These are phyloP conservation scores for Tephrocybe sp. DNA, from an alignment of 768 basidiomycete species.

Conservation along the genomic window DNA sequence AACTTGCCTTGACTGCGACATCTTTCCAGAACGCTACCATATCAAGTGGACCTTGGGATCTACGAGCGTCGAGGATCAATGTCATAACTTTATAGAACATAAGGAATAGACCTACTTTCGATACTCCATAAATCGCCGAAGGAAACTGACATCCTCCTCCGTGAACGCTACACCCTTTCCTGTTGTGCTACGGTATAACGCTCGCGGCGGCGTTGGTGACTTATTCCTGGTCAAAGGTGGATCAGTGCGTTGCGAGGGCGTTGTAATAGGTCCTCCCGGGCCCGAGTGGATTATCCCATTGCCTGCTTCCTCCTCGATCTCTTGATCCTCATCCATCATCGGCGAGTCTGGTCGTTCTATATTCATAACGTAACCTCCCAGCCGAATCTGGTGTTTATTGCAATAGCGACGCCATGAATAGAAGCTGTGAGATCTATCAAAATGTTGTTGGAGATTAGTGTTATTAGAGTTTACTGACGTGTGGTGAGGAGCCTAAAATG, in stretches of 20 bases:
- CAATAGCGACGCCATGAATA: constrained; percentile 92
- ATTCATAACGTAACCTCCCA: constrained; percentile 83
- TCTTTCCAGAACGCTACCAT: constrained; percentile 85
- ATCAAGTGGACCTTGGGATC: constrained; percentile 60
- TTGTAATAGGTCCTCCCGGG: constrained; percentile 36
- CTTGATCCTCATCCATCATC: constrained; percentile 41
- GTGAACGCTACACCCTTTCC: constrained; percentile 92
- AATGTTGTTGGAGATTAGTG: not conserved
- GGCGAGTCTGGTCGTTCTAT: constrained; percentile 49
- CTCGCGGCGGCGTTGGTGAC: constrained; percentile 80
- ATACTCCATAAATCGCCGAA: constrained; percentile 77
- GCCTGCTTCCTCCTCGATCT: constrained; percentile 37
- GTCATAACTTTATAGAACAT: not conserved
- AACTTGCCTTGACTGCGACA: constrained; percentile 59
- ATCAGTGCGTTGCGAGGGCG: constrained; percentile 23
- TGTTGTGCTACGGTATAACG: constrained; percentile 80
- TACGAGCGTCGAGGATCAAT: constrained; percentile 21
- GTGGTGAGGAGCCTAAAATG: constrained; percentile 76
- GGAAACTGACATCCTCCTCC: constrained; percentile 75
- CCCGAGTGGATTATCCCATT: constrained; percentile 26
- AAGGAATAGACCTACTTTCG: constrained; percentile 50
- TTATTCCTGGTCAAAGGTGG: constrained; percentile 45
- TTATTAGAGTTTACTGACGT: constrained; percentile 49
- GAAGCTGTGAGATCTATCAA: constrained; percentile 48
- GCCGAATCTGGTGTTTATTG: constrained; percentile 90